Percentiles rank a stretch among this genome's conserved stretches.
Conservation (phyloP, 257 asterid species). For the Przewalskia tangutica region DNA sequence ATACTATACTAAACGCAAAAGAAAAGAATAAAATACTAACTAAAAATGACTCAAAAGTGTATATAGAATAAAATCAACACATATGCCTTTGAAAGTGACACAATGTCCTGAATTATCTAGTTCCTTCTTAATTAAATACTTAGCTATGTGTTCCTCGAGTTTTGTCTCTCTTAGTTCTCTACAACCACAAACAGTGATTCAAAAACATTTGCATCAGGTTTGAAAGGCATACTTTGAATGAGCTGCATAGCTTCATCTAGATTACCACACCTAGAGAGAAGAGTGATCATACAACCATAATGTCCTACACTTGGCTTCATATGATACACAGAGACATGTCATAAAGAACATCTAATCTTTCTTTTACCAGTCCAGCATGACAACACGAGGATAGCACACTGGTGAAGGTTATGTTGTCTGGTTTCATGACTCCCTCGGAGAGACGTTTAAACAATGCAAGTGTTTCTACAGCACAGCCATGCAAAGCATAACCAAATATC, state of each 20-base stretch:
- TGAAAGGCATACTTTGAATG: conserved; percentile 14
- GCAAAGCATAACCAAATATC: conserved; percentile 24
- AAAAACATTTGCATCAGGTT: conserved; percentile 15
- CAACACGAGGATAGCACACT: conserved; percentile 21
- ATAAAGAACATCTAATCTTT: conserved; percentile 1
- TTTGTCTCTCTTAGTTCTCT: conserved; percentile 18
- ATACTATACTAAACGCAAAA: too few species aligned
- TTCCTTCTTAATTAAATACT: conserved; percentile 12
- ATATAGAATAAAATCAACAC: too few species aligned
- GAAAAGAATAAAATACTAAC: too few species aligned
- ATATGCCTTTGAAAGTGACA: too few species aligned
- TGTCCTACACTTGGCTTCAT: conserved; percentile 17
- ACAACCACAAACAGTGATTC: conserved; percentile 25
- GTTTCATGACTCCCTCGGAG: conserved; percentile 6
- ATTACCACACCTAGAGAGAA: conserved; percentile 19
- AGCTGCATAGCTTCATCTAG: conserved; percentile 8
- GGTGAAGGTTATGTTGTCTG: conserved; percentile 22
- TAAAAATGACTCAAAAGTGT: too few species aligned
- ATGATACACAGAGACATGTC: conserved; percentile 14
- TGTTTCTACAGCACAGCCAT: conserved; percentile 18
- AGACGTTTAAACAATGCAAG: conserved; percentile 9
- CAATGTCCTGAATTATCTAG: conserved; percentile 21
- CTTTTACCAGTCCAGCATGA: conserved; percentile 13
- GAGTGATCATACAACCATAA: conserved; percentile 18
- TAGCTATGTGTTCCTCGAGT: conserved; percentile 11